Evolutionary conservation across 192 early-diverging fungal species (phyloP).

Genomic region (Dissophora ornata): DNA sequence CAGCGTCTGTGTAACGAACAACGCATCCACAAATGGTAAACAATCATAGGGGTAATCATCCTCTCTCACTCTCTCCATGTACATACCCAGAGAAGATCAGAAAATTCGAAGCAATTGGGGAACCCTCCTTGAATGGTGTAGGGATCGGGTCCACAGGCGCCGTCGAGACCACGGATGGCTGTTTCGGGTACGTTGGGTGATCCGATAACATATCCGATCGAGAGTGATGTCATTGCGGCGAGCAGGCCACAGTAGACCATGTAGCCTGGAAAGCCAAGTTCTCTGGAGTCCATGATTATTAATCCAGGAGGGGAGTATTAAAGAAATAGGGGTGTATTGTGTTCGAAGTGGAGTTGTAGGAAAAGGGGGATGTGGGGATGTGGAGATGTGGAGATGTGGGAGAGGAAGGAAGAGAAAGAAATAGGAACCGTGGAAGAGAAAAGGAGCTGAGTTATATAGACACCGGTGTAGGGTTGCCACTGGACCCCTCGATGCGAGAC

Average conservation of each 20-base stretch:
- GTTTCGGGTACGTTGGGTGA: conserved; percentile 59
- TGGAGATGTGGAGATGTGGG: neutral
- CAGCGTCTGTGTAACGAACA: conserved; percentile 1
- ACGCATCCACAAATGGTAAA: no score
- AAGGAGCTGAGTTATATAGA: no score
- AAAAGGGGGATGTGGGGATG: neutral
- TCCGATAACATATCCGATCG: conserved; percentile 59
- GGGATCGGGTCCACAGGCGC: conserved; percentile 11
- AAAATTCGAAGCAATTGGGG: conserved; percentile 31
- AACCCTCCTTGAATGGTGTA: conserved; percentile 2
- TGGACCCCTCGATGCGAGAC: no score
- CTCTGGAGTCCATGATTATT: conserved; percentile 55
- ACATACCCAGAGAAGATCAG: conserved; percentile 48
- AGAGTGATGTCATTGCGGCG: conserved; percentile 54
- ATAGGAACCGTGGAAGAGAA: neutral
- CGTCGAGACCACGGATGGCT: conserved; percentile 45
- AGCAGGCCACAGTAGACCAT: conserved; percentile 58
- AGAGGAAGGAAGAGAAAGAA: neutral
- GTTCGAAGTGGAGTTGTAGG: no score
- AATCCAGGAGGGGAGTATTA: neutral
- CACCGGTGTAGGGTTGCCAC: no score
- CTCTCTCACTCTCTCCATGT: no score
- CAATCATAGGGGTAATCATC: no score
- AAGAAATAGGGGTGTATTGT: no score
- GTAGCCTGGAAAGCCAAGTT: conserved; percentile 47